Percentiles rank a stretch among this genome's conserved stretches.
phyloP scores from a whole-genome alignment of 1,284 basidiomycete genomes.

The Mycena sp. region DNA sequence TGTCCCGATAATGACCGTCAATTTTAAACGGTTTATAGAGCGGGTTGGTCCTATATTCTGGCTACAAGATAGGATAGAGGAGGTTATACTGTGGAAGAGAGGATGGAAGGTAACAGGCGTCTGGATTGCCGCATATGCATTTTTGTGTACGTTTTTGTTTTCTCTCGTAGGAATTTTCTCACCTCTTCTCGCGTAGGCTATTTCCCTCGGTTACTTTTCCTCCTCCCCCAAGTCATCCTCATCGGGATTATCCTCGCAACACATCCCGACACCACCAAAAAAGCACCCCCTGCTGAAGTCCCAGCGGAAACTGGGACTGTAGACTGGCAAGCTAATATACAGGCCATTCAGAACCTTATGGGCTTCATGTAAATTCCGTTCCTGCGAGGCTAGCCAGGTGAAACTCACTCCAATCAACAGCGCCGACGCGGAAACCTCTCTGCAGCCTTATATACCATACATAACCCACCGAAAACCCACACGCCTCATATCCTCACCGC shows the following conservation, averaged over 20 bases:
- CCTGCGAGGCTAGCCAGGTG: not conserved
- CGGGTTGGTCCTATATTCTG: conserved; percentile 77
- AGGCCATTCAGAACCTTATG: conserved; percentile 86
- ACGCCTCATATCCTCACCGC: conserved; percentile 62
- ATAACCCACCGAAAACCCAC: conserved; percentile 63
- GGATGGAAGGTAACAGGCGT: conserved; percentile 71
- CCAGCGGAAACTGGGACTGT: conserved; percentile 59
- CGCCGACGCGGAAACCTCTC: conserved; percentile 55
- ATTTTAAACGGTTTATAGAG: conserved; percentile 78
- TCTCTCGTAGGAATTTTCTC: not conserved
- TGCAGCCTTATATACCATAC: conserved; percentile 38
- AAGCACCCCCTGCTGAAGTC: conserved; percentile 48
- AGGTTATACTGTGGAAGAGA: conserved; percentile 76
- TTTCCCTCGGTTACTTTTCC: conserved; percentile 69
- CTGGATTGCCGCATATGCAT: conserved; percentile 75
- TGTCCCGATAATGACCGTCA: conserved; percentile 73
- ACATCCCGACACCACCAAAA: conserved; percentile 52
- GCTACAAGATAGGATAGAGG: conserved; percentile 81
- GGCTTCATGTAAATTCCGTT: conserved; percentile 65
- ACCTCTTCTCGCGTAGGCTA: conserved; percentile 55
- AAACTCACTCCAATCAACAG: conserved; percentile 39
- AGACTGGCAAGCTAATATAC: conserved; percentile 81
- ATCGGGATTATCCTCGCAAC: conserved; percentile 66
- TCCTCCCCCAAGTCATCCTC: conserved; percentile 68
- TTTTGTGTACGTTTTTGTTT: conserved; percentile 64